These are phyloP conservation scores for Favolaschia claudopus DNA, from an alignment of 768 basidiomycete genomes.

Conservation along the genomic window DNA sequence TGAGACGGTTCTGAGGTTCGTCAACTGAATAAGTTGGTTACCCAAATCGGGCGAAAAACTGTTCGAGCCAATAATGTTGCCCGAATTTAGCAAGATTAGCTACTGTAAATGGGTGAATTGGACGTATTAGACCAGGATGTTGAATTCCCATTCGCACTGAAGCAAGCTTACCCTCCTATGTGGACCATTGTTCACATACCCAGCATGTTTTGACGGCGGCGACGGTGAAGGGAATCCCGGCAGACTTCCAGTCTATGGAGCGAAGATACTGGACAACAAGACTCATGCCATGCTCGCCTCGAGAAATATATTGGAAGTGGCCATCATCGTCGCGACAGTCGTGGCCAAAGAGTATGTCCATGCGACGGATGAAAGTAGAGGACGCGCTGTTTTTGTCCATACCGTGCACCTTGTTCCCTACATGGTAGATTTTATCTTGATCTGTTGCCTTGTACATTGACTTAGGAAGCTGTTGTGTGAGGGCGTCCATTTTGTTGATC, in stretches of 20 bases:
- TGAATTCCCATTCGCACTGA: too few relatives aligned
- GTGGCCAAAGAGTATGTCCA: slow-evolving; percentile 7
- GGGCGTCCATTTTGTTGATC: not conserved
- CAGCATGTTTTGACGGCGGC: slow-evolving; percentile 2
- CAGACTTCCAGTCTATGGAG: not conserved
- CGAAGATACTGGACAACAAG: slow-evolving; percentile 1
- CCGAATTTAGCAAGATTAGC: too few relatives aligned
- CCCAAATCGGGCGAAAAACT: too few relatives aligned
- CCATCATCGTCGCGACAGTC: not conserved
- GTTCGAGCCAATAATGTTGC: too few relatives aligned
- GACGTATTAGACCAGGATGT: too few relatives aligned
- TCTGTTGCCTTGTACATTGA: not conserved
- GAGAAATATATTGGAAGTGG: not conserved
- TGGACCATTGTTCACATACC: too few relatives aligned
- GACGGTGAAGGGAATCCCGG: not conserved
- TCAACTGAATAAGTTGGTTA: too few relatives aligned
- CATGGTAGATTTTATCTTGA: not conserved
- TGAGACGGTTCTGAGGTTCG: too few relatives aligned
- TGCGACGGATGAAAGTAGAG: slow-evolving; percentile 1
- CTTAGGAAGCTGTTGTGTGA: not conserved
- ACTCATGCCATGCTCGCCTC: not conserved
- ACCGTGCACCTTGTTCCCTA: not conserved
- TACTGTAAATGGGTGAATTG: too few relatives aligned
- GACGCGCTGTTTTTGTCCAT: not conserved
- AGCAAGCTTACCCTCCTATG: too few relatives aligned